Base-by-base conservation (phyloP, 257 asterid genomes). In the Craterostigma plantagineum region DNA sequence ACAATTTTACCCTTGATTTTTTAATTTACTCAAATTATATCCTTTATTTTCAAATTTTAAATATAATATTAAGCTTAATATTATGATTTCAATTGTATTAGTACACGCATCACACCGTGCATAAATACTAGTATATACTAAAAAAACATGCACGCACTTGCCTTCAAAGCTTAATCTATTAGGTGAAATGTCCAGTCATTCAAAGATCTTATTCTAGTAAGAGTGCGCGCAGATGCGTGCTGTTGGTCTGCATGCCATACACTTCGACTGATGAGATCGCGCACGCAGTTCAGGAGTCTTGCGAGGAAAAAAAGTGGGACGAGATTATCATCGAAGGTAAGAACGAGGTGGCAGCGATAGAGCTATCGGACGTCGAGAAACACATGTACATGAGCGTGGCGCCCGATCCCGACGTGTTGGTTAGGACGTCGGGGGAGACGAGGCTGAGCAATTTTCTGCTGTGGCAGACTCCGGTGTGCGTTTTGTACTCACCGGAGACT, bases 391-490 rank as follows among this genome's bases (percentile, higher is more conserved):
- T 71, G 94, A 76, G 72, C 11, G 36, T 65, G 35, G 84, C 79
- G 13, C 91, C 81, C 0, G 91, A 81, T 60, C 77, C 76, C 4
- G 94, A 81, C 42, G 61, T 86, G 38, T 30, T 77, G 67, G 60
- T 86, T 2, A 46, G 92, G 18, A 59, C 76, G 9, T 75, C 94
- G 1, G 67, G 71, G 1, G 71, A 60, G 61, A 48, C 42, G 1
- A 66, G 67, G 0, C 63, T 79, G 14, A 82, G 92, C 68, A 75
- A 75, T 58, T 77, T 75, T 52, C 72, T 81, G 3, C 61, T 71
- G 11, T 81, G 87, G 96, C 91, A 77, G 60, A 77, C 87, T 18
- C 45, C 87, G 13, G 69, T 58, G 18, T 54, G 82, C 16, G 47
- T 85, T 4, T 44, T 81, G 62, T 71, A 73, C 48, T 64, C 86